A percentile compares a stretch with the other conserved stretches of the same genome.
Conservation (phyloP, 2,329 filamentous ascomycete genomes). For the Bipolaris sorokiniana region DNA sequence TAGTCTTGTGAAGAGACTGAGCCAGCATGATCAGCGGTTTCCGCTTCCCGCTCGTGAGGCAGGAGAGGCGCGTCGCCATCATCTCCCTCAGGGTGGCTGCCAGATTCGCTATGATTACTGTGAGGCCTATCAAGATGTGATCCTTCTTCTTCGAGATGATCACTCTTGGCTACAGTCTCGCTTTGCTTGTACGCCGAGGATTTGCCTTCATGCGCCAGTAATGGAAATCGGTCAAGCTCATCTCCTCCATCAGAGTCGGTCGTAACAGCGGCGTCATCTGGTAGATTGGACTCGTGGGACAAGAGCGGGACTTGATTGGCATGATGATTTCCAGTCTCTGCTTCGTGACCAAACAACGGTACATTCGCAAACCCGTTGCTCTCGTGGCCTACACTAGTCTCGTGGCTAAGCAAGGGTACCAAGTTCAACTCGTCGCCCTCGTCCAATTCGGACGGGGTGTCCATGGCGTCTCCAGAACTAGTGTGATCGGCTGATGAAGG, state of each 20-base stretch:
- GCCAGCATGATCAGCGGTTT: slow-evolving; percentile 18
- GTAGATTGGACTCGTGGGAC: slow-evolving; percentile 27
- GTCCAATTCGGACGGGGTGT: slow-evolving; percentile 27
- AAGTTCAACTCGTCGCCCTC: slow-evolving; percentile 23
- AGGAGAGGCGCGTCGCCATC: slow-evolving; percentile 27
- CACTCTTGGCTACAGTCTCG: slow-evolving; percentile 23
- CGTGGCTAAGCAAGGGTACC: slow-evolving; percentile 23
- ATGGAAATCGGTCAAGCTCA: slow-evolving; percentile 38
- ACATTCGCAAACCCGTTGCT: slow-evolving; percentile 16
- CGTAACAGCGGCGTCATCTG: slow-evolving; percentile 7
- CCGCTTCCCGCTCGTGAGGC: slow-evolving; percentile 30
- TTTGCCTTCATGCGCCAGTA: slow-evolving; percentile 48
- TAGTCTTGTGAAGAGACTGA: slow-evolving; percentile 24
- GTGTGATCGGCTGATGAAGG: slow-evolving; percentile 29
- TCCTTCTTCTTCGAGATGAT: slow-evolving; percentile 17
- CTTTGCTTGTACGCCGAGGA: slow-evolving; percentile 23
- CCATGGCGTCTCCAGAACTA: slow-evolving; percentile 23
- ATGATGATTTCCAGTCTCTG: slow-evolving; percentile 4
- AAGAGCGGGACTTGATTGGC: slow-evolving; percentile 25
- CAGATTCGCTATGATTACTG: slow-evolving; percentile 5
- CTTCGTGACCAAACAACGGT: slow-evolving; percentile 24
- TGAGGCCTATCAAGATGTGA: slow-evolving; percentile 19
- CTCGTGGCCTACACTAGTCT: slow-evolving; percentile 7
- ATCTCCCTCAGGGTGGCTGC: slow-evolving; percentile 5
- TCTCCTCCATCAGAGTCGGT: slow-evolving; percentile 24